Percentiles rank a stretch among this genome's conserved stretches.
Evolutionary conservation across 495 filamentous ascomycete genomes (phyloP).

Genomic region (Penicillium cataractarum): DNA sequence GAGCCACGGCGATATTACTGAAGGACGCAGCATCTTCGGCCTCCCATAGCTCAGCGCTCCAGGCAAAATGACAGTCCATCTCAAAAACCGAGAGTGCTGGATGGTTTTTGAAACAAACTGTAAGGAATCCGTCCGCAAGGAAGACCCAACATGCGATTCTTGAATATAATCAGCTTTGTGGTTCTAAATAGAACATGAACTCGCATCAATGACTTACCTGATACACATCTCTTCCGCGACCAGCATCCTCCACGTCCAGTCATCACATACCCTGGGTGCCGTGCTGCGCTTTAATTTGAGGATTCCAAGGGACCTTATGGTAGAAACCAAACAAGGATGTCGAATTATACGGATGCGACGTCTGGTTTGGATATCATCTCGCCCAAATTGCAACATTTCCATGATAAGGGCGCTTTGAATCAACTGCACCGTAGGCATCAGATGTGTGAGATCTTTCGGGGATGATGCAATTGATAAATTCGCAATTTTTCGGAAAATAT

Average conservation of each 20-base stretch:
- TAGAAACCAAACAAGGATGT: conserved; percentile 43
- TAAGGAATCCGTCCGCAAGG: conserved; percentile 44
- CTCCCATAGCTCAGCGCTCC: conserved; percentile 42
- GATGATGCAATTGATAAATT: conserved; percentile 23
- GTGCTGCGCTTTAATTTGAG: conserved; percentile 33
- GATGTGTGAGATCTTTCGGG: conserved; percentile 14
- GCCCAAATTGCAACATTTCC: conserved; percentile 46
- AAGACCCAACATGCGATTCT: conserved; percentile 44
- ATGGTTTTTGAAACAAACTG: conserved; percentile 44
- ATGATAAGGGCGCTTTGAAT: conserved; percentile 44
- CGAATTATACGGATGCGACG: conserved; percentile 44
- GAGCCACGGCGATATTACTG: conserved; percentile 21
- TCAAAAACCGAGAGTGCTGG: conserved; percentile 42
- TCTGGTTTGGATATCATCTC: conserved; percentile 36
- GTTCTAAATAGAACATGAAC: too few species aligned
- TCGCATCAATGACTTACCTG: conserved; percentile 28
- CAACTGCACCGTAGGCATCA: conserved; percentile 30
- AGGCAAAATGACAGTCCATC: conserved; percentile 43
- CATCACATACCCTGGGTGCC: conserved; percentile 24
- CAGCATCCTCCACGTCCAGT: conserved; percentile 30
- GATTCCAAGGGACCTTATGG: conserved; percentile 38
- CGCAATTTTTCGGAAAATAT: conserved; percentile 38
- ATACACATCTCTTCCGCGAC: conserved; percentile 43
- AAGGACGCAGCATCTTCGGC: conserved; percentile 38
- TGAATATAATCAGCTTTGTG: not conserved